Conservation (phyloP, 2,329 filamentous ascomycete genomes). For the Passalora sequoiae region DNA sequence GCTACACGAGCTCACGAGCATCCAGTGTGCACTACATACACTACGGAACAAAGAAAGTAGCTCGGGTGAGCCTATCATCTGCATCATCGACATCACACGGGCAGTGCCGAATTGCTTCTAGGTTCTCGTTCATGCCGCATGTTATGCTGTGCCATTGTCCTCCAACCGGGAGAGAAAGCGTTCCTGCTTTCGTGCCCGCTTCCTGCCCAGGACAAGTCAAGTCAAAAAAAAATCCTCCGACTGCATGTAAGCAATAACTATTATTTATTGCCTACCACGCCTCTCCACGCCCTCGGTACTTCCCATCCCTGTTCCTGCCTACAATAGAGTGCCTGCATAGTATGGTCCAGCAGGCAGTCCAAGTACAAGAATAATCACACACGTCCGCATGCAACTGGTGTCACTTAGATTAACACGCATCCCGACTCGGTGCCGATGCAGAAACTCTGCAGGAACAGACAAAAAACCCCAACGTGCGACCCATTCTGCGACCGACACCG, state of each 20-base stretch:
- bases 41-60: too few species aligned
- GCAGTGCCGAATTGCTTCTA: not conserved
- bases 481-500: not conserved
- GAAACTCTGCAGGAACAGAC: too few species aligned
- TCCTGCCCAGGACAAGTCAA: too few species aligned
- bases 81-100: too few species aligned
- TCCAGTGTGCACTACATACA: not conserved
- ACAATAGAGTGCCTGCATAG: not conserved
- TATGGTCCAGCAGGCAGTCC: not conserved
- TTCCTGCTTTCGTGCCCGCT: slow-evolving; percentile 1
- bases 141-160: slow-evolving; percentile 2
- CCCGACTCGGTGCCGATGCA: not conserved
- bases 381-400: too few species aligned
- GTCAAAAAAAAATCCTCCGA: slow-evolving; percentile 1
- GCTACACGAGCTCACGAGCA: not conserved
- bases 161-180: slow-evolving; percentile 5
- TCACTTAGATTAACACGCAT: not conserved
- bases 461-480: slow-evolving; percentile 2
- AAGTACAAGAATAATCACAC: too few species aligned
- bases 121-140: too few species aligned
- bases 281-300: slow-evolving; percentile 1
- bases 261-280: slow-evolving; percentile 11
- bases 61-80: too few species aligned
- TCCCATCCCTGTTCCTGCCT: not conserved
- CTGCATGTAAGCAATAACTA: too few species aligned